Conservation (phyloP, 345 rosid species). For the Passiflora organensis region DNA sequence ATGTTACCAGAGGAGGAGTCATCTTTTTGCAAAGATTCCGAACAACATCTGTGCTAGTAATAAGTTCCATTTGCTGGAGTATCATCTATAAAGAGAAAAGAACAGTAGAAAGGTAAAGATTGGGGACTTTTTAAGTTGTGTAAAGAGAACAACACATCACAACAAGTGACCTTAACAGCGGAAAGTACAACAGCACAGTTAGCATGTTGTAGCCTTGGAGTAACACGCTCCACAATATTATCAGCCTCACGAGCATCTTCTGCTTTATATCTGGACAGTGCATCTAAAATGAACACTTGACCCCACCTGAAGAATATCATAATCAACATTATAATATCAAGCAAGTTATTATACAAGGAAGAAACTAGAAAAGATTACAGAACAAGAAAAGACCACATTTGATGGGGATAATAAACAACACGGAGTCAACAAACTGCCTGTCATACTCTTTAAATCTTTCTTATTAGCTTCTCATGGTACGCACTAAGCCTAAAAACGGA, state of each 20-base stretch:
- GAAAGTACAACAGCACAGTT: conserved; percentile 99
- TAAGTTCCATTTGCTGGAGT: conserved; percentile 98
- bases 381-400: too few relatives aligned
- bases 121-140: conserved; percentile 11
- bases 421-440: too few relatives aligned
- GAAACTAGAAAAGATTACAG: not conserved
- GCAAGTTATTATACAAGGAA: too few relatives aligned
- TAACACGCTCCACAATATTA: conserved; percentile 97
- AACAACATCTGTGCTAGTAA: conserved; percentile 91
- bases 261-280: conserved; percentile 89
- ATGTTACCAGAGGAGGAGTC: conserved; percentile 99
- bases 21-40: conserved; percentile 99
- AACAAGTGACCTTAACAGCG: conserved; percentile 73
- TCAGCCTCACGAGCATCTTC: conserved; percentile 99
- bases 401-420: too few relatives aligned
- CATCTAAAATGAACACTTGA: conserved; percentile 98
- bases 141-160: conserved; percentile 8
- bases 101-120: conserved; percentile 9
- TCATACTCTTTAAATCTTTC: too few relatives aligned
- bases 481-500: too few relatives aligned
- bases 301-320: conserved; percentile 71
- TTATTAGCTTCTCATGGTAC: too few relatives aligned
- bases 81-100: conserved; percentile 60
- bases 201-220: conserved; percentile 97
- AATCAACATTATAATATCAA: not conserved